Conservation (phyloP, 1,284 basidiomycete species). For the Volvariella volvacea region DNA sequence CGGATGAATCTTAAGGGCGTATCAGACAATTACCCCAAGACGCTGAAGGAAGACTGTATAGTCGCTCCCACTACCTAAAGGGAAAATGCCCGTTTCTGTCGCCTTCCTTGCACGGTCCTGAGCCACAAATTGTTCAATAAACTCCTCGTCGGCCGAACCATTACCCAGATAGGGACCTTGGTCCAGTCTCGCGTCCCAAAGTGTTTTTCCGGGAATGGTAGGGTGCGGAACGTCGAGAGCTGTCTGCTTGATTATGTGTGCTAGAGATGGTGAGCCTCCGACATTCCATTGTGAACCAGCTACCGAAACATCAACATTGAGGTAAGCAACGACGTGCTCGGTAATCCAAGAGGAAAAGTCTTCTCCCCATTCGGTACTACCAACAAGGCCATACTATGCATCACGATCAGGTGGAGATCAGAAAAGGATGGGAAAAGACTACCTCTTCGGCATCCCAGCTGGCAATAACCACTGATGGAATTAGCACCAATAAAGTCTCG, state of each 20-base stretch:
- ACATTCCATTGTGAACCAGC: slow-evolving; percentile 58
- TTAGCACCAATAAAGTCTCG: neutral
- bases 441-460: slow-evolving; percentile 94
- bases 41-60: slow-evolving; percentile 76
- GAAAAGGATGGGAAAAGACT: slow-evolving; percentile 6
- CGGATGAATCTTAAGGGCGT: slow-evolving; percentile 1
- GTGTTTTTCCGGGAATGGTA: slow-evolving; percentile 38
- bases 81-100: slow-evolving; percentile 24
- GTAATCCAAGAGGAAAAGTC: slow-evolving; percentile 82
- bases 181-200: slow-evolving; percentile 64
- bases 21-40: slow-evolving; percentile 31
- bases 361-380: slow-evolving; percentile 86
- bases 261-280: slow-evolving; percentile 69
- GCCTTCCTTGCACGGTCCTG: slow-evolving; percentile 14
- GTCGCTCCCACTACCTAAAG: slow-evolving; percentile 54
- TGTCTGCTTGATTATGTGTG: slow-evolving; percentile 61
- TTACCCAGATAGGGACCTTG: slow-evolving; percentile 33
- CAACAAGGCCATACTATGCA: slow-evolving; percentile 74
- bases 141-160: slow-evolving; percentile 22
- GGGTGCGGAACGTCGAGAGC: slow-evolving; percentile 70
- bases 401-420: slow-evolving; percentile 4
- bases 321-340: slow-evolving; percentile 77
- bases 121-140: slow-evolving; percentile 17
- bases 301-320: slow-evolving; percentile 75
- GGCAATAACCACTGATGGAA: slow-evolving; percentile 60